These are phyloP conservation scores for Camellia oleifera DNA, from an alignment of 179 eudicot species.

Conservation along the genomic window DNA sequence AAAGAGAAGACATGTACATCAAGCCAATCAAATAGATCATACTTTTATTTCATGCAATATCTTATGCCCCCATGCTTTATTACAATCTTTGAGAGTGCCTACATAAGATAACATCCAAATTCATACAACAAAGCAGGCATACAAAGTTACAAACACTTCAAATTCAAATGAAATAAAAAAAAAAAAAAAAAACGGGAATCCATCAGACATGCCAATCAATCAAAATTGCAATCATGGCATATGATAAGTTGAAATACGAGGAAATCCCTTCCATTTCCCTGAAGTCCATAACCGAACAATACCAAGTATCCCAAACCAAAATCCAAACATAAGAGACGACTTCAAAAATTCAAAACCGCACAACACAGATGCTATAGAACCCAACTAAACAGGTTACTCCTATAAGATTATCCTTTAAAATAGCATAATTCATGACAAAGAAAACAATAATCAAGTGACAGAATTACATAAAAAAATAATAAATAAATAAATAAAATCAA, in stretches of 20 bases:
- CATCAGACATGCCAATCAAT: too few species aligned
- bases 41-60: not conserved
- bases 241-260: not conserved
- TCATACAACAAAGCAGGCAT: too few species aligned
- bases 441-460: not conserved
- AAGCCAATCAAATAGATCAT: not conserved
- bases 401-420: not conserved
- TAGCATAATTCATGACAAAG: not conserved
- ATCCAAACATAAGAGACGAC: not conserved
- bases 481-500: not conserved
- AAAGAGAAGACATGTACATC: not conserved
- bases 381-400: too few species aligned
- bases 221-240: too few species aligned
- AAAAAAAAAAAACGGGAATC: too few species aligned
- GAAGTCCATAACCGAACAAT: not conserved
- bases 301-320: conserved; percentile 1
- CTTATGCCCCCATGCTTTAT: too few species aligned
- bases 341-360: not conserved
- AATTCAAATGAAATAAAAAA: too few species aligned
- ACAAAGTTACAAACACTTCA: too few species aligned
- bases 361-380: not conserved
- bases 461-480: not conserved
- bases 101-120: too few species aligned
- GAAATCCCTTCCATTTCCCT: not conserved
- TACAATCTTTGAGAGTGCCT: too few species aligned